A percentile compares a stretch with the other conserved stretches of the same genome.
Conservation (phyloP, 2,329 filamentous ascomycete genomes). For the Penicillium oxalicum region DNA sequence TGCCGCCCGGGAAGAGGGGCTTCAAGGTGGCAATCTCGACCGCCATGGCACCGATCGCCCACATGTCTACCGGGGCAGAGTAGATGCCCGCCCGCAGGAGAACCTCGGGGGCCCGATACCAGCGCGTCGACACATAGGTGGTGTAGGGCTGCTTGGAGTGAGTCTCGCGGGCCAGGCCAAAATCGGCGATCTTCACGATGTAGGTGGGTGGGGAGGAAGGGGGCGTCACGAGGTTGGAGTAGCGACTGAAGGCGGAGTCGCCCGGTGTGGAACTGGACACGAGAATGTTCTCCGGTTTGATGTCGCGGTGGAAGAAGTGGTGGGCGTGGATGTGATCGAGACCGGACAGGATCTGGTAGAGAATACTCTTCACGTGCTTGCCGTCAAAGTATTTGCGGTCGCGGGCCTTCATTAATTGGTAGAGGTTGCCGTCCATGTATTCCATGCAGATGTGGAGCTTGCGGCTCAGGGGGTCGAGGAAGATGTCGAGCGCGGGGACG, state of each 20-base stretch:
- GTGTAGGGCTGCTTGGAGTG: conserved; percentile 96
- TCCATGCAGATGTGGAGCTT: conserved; percentile 99
- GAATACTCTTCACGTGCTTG: conserved; percentile 89
- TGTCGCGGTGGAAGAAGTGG: conserved; percentile 96
- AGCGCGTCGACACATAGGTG: conserved; percentile 95
- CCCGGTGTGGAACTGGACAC: conserved; percentile 83
- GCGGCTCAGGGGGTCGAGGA: conserved; percentile 90
- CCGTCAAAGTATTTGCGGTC: conserved; percentile 92
- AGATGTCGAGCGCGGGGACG: conserved; percentile 96
- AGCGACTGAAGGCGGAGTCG: conserved; percentile 86
- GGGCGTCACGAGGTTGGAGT: conserved; percentile 87
- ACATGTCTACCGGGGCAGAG: conserved; percentile 95
- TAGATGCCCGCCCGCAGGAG: conserved; percentile 91
- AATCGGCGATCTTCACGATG: conserved; percentile 97
- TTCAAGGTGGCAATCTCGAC: conserved; percentile 96
- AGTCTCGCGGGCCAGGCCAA: conserved; percentile 93
- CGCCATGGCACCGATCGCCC: conserved; percentile 97
- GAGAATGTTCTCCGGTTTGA: conserved; percentile 98
- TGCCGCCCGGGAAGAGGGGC: conserved; percentile 92
- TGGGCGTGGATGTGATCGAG: conserved; percentile 96
- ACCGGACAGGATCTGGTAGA: conserved; percentile 94
- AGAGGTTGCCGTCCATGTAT: conserved; percentile 98
- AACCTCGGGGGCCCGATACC: conserved; percentile 92
- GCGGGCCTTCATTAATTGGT: conserved; percentile 96
- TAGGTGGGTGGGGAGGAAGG: conserved; percentile 90